phyloP scores from a whole-genome alignment of 129 eudicot species.

The Arctium minus region DNA sequence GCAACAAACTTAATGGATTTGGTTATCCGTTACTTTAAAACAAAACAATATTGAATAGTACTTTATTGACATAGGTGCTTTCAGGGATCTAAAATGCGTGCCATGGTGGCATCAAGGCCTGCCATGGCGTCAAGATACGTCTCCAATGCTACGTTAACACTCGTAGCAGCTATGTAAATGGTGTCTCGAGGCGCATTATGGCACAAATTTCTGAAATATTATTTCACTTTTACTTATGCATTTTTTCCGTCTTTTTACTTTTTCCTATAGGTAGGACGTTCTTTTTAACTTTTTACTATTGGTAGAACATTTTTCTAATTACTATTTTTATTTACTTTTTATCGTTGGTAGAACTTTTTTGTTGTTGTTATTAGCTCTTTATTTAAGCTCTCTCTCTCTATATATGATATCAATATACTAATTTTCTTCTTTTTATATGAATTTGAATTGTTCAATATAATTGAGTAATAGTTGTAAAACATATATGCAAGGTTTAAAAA shows the following conservation, averaged over 20 bases:
- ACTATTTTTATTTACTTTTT: too few relatives aligned
- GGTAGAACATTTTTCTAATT: not conserved
- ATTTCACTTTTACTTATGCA: not conserved
- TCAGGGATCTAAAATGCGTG: not conserved
- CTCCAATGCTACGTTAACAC: not conserved
- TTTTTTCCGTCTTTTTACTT: too few relatives aligned
- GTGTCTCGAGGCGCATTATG: not conserved
- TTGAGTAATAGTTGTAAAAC: not conserved
- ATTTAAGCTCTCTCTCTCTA: not conserved
- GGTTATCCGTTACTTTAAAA: not conserved
- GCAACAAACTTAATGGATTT: not conserved
- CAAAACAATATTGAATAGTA: not conserved
- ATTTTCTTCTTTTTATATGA: not conserved
- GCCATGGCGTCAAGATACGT: not conserved
- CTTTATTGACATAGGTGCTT: not conserved
- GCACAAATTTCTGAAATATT: not conserved
- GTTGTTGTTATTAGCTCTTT: not conserved
- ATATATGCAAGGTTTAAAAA: too few relatives aligned
- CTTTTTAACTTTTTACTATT: not conserved
- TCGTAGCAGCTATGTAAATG: not conserved
- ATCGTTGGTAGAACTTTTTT: not conserved
- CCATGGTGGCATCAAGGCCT: not conserved
- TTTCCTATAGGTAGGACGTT: too few relatives aligned
- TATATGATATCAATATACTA: not conserved
- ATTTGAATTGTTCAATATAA: not conserved